Base-by-base conservation (phyloP, 2,329 filamentous ascomycete species). In the Aureobasidium vineae region DNA sequence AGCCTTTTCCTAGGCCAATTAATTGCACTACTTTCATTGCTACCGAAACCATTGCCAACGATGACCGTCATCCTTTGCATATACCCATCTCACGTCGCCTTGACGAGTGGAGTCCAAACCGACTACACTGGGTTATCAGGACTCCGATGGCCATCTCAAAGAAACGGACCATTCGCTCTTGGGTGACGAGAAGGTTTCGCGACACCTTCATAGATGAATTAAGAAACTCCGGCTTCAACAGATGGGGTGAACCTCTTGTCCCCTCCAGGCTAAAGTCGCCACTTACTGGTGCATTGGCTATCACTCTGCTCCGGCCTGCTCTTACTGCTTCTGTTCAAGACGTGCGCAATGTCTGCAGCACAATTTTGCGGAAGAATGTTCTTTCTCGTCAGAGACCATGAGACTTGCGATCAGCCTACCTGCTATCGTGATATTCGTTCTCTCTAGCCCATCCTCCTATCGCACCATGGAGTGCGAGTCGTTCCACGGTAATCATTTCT, bases 41-140 rank as follows among this genome's bases (percentile, higher is more conserved):
- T 11, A 75, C 73, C 31, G 64, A 63, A n/a, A 47, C 68, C 36
- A 69, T 72, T 53, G 66, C 68, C 15, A 21, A 57, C 13, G 74
- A 77, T 45, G 59, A 60, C 3, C 68, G 56, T 19, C 73, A 77
- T 57, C 74, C 75, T 5, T 68, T 72, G 23, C 66, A 74, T 66
- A 77, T 80, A 50, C 75, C 78, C 47, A 74, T 70, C 2, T 52
- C 57, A 16, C 69, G 72, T 7, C 65, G 69, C 1, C 49, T 72
- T 11, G 65, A 64, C 4, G 56, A 66, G 16, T 74, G 74, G 66
- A 69, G 75, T 64, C 70, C 73, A 11, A 75, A 78, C 70, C 75
- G 75, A 40, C 75, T 86, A 21, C 83, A 83, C 79, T 84, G 81
- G 80, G 73, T 75, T 19, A 77, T 82, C 6, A 71, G 78, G 66